Percentiles rank a stretch among this genome's conserved stretches.
phyloP scores from a whole-genome alignment of 352 stramenopile species.

The Pythium aquatile region DNA sequence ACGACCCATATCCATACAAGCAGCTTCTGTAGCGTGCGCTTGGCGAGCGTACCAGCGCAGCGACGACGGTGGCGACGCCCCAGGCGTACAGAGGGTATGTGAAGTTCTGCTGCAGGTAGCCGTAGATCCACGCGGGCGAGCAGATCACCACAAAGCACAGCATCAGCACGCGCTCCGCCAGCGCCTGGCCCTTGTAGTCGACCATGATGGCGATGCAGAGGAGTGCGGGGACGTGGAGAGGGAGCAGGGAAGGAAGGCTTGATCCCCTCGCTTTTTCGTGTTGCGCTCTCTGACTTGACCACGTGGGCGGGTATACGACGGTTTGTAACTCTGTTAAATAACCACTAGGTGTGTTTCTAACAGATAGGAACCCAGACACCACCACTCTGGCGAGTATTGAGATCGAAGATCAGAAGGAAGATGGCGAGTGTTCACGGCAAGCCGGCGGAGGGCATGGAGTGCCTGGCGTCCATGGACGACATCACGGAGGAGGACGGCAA shows the following conservation, averaged over 20 bases:
- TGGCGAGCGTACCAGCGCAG: conserved; percentile 42
- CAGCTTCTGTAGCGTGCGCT: not conserved
- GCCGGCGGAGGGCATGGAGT: conserved; percentile 87
- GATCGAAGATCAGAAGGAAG: conserved; percentile 4
- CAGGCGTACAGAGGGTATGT: conserved; percentile 75
- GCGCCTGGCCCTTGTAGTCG: conserved; percentile 82
- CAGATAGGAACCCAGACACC: not conserved
- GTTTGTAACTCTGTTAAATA: not conserved
- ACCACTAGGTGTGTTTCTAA: not conserved
- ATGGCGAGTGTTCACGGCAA: conserved; percentile 57
- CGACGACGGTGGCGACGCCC: conserved; percentile 50
- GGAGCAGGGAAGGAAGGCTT: not conserved
- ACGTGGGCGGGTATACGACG: conserved; percentile 23
- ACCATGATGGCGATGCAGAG: conserved; percentile 47
- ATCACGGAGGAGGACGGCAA: conserved; percentile 90
- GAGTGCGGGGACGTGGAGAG: not conserved
- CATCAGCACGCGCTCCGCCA: conserved; percentile 62
- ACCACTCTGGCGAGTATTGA: not conserved
- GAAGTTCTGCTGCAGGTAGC: conserved; percentile 83
- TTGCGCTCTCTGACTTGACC: conserved; percentile 12
- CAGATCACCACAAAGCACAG: conserved; percentile 76
- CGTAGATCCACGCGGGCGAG: conserved; percentile 80
- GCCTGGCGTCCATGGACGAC: conserved; percentile 94
- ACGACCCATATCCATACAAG: not conserved
- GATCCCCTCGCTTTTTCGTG: not conserved